Evolutionary conservation across 2,329 filamentous ascomycete species (phyloP), one percentile per base, ranked within the genome.

Genomic region (Ophiostoma perfectum): DNA sequence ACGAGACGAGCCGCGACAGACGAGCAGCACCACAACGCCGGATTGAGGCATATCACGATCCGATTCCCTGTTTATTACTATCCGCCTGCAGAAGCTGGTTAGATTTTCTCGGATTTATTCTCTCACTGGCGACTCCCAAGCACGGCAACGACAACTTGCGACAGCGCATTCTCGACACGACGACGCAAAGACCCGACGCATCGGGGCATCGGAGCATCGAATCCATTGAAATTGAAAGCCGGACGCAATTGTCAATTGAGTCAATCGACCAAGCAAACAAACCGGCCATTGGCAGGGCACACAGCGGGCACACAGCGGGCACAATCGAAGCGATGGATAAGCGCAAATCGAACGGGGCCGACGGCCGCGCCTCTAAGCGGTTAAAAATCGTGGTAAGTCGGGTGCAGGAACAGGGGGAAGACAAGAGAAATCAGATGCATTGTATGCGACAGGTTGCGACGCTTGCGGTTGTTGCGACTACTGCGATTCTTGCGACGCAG

Each of bases 311-410:
- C 16, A 42, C 9, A 62, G 16, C 12, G 38, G 14, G 60, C 39
- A 27, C 27, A 27, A 27, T 27, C 27, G 27, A 27, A 27, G n/a
- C 58, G n/a, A 73, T 73, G 72, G 71, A 73, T 49, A 73, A 73
- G 72, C 72, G 72, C 70, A 73, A 73, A 55, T 71, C 72, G 8
- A 68, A n/a, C 49, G 71, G 71, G 66, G 77, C 78, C 64, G 83
- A 86, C 69, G 77, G 77, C 69, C 82, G 84, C 74, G 81, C 81
- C 68, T 78, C 81, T 6, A 87, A 87, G 79, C 81, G 84, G 73
- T 82, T 82, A 76, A 86, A 80, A 75, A 78, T 78, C 9, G 65
- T 67, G 76, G 84, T 83, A 78, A 75, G 78, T 70, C 2, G 11
- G 2, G 60, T 42, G 16, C 14, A 42, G 58, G 11, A 14, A n/a